Evolutionary conservation across 768 basidiomycete genomes (phyloP), one percentile per base, ranked within the genome.

Genomic region (Daedaleopsis nitida): DNA sequence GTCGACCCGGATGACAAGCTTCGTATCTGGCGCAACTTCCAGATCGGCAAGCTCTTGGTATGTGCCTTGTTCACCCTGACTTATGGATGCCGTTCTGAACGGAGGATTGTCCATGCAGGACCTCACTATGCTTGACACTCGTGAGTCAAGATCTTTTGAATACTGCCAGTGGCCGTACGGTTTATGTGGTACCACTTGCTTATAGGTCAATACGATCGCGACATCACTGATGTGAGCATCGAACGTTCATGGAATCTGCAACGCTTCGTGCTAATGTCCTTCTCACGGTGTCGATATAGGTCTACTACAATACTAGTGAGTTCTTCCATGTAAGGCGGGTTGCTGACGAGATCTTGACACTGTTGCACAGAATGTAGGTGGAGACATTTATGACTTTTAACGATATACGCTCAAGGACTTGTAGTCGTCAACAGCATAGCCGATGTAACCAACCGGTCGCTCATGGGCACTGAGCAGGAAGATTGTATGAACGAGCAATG

Each of bases 21-120:
- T 16, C 76, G 84, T 27, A 86, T 86, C 55, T 86, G 83, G 83
- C 78, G 85, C 37, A 84, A 83, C 66, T 86, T 87, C 74, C 81
- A 85, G 72, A 80, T 87, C 39, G 85, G 85, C 49, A 83, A 84
- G 68, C 77, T 86, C n/a, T 67, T 85, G 64, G 73, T 71, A 39
- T 53, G 68, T 57, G 12, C 53, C 0, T 7, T 16, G 42, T 23
- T 11, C 21, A 34, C 8, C 17, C 37, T 7, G 17, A 23, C 37
- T 1, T n/a, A 5, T n/a, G 1, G 17, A 12, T n/a, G 14, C 8
- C 3, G 16, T 42, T 19, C 19, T 14, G 17, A 13, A 12, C 23
- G 3, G 17, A 13, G 27, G 7, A 3, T 32, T 7, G 7, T 32
- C 27, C 27, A 32, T 32, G 27, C 32, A 72, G 71, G 84, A 85